Conservation (phyloP, 208 protist species). For the Trypanosomatidae sp. region DNA sequence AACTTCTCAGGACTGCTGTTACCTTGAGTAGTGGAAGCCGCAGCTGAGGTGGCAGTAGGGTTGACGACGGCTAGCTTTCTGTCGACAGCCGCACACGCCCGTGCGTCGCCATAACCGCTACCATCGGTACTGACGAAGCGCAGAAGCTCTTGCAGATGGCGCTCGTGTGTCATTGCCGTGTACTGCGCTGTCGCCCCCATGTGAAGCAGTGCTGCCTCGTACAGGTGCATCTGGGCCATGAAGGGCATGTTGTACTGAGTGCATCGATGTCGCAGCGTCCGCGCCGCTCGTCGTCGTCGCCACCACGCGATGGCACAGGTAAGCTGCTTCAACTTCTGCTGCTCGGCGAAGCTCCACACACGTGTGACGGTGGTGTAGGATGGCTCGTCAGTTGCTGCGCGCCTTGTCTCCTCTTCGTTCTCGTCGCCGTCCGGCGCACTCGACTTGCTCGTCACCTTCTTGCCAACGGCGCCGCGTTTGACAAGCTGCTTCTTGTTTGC, state of each 20-base stretch:
- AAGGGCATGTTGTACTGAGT: conserved; percentile 65
- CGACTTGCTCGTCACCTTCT: conserved; percentile 11
- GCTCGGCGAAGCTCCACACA: conserved; percentile 49
- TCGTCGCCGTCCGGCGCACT: conserved; percentile 8
- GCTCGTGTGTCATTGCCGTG: conserved; percentile 3
- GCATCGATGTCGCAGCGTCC: conserved; percentile 48
- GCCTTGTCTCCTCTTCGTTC: conserved; percentile 8
- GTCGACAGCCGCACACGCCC: conserved; percentile 1
- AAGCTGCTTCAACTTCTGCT: conserved; percentile 76
- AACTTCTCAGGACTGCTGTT: background rate
- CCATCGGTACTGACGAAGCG: background rate
- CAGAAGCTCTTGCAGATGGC: conserved; percentile 18
- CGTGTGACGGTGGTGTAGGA: conserved; percentile 30
- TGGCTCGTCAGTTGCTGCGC: background rate
- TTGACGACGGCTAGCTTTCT: background rate
- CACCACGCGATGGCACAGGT: conserved; percentile 62
- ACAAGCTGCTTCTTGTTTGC: conserved; percentile 8
- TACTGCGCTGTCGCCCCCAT: conserved; percentile 26
- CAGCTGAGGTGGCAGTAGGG: background rate
- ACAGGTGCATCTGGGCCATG: conserved; percentile 62
- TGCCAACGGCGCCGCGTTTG: conserved; percentile 4
- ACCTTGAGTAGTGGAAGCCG: background rate
- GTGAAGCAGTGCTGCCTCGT: conserved; percentile 35
- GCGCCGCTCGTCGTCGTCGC: conserved; percentile 53
- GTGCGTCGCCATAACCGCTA: background rate